Evolutionary conservation across 768 basidiomycete species (phyloP).

Genomic region (Chiua virens): DNA sequence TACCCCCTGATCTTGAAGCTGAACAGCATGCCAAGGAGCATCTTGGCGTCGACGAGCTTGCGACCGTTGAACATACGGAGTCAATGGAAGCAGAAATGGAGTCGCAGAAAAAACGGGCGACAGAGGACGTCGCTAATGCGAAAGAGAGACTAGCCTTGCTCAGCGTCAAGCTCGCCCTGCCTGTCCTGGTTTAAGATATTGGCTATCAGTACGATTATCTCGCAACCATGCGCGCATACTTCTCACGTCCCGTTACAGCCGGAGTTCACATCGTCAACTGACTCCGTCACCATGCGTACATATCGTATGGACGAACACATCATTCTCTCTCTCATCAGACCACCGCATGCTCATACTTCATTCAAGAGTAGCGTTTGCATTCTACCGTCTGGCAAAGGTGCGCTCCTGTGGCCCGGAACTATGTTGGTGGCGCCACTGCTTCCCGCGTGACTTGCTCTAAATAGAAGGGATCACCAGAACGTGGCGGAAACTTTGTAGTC

Average conservation of each 20-base stretch:
- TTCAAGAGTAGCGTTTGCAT: not conserved
- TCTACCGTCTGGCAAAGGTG: not conserved
- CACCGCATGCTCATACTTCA: constrained; percentile 1
- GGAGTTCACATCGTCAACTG: not conserved
- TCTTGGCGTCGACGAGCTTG: constrained; percentile 38
- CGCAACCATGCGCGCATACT: not conserved
- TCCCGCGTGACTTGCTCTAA: not conserved
- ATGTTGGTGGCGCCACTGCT: not conserved
- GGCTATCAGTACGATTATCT: not conserved
- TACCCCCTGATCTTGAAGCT: constrained; percentile 74
- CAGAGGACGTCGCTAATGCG: constrained; percentile 41
- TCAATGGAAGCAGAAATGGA: constrained; percentile 16
- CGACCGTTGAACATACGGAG: constrained; percentile 40
- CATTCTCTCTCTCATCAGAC: not conserved
- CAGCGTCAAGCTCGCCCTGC: constrained; percentile 33
- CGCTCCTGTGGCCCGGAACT: not conserved
- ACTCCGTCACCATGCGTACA: not conserved
- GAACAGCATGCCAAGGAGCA: constrained; percentile 75
- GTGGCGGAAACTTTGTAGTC: not conserved
- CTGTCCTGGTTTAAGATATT: constrained; percentile 7
- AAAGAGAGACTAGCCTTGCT: constrained; percentile 38
- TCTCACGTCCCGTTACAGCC: not conserved
- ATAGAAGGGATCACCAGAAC: not conserved
- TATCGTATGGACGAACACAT: not conserved
- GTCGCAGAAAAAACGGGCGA: constrained; percentile 30